Evolutionary conservation across 169 alveolate genomes (phyloP).

Genomic region (Prorocentrum cordatum): DNA sequence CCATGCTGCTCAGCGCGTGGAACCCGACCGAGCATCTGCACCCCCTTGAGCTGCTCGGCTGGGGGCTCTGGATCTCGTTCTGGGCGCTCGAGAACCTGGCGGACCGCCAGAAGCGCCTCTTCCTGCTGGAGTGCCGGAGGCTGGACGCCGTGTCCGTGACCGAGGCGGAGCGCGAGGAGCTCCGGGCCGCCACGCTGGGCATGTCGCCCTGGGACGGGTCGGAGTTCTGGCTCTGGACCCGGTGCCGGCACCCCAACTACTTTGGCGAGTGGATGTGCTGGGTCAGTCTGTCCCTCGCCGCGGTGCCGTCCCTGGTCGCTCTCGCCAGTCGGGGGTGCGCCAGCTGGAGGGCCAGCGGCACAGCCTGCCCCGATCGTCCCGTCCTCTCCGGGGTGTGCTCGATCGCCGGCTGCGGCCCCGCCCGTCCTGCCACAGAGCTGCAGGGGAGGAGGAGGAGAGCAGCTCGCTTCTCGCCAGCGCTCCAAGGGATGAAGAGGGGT

Average conservation of each 20-base stretch:
- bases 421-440: too few species aligned
- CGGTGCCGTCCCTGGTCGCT: slow-evolving; percentile 10
- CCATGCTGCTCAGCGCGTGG: too few species aligned
- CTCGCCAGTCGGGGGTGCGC: too few species aligned
- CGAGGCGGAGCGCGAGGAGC: background rate
- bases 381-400: too few species aligned
- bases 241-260: slow-evolving; percentile 59
- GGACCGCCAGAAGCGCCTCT: slow-evolving; percentile 6
- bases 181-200: background rate
- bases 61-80: background rate
- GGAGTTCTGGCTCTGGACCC: slow-evolving; percentile 1
- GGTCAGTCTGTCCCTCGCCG: slow-evolving; percentile 10
- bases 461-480: too few species aligned
- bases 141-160: too few species aligned
- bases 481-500: too few species aligned
- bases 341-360: too few species aligned
- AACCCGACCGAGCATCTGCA: too few species aligned
- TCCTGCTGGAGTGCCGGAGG: background rate
- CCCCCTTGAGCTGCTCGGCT: slow-evolving; percentile 23
- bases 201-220: background rate
- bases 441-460: too few species aligned
- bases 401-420: too few species aligned
- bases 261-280: slow-evolving; percentile 57
- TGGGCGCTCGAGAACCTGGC: slow-evolving; percentile 28
- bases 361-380: too few species aligned